Percentiles rank a stretch among this genome's conserved stretches.
These are phyloP conservation scores for Cinchona pubescens DNA, from an alignment of 257 asterid genomes.

Conservation along the genomic window DNA sequence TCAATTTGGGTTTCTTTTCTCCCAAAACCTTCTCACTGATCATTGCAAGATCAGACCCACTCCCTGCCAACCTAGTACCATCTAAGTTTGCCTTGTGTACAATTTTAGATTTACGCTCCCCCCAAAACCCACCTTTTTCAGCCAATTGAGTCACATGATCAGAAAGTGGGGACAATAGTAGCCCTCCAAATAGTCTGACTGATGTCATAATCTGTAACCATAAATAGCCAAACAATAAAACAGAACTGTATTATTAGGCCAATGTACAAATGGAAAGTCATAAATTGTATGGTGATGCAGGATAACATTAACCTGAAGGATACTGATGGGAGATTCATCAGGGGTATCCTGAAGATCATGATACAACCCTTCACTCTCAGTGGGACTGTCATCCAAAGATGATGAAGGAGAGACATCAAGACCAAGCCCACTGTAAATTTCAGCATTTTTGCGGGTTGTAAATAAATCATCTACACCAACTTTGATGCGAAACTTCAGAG, in stretches of 20 bases:
- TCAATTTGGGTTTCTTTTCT: conserved; percentile 40
- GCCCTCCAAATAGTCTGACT: conserved; percentile 36
- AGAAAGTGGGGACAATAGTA: conserved; percentile 74
- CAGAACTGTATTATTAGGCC: conserved; percentile 13
- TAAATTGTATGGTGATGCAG: conserved; percentile 17
- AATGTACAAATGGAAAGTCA: conserved; percentile 9
- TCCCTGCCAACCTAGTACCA: conserved; percentile 34
- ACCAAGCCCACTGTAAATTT: conserved; percentile 92
- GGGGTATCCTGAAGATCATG: conserved; percentile 42
- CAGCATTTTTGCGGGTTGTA: conserved; percentile 72
- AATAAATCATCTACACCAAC: conserved; percentile 73
- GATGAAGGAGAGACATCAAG: conserved; percentile 89
- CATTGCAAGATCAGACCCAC: conserved; percentile 51
- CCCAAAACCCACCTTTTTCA: conserved; percentile 41
- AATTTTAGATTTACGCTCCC: conserved; percentile 42
- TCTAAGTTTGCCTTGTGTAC: conserved; percentile 33
- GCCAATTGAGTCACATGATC: conserved; percentile 51
- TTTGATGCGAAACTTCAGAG: conserved; percentile 82
- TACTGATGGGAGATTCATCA: conserved; percentile 80
- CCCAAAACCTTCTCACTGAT: conserved; percentile 39
- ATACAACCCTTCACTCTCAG: conserved; percentile 51
- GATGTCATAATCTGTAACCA: conserved; percentile 83
- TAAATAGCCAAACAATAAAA: conserved; percentile 14
- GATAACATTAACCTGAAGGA: conserved; percentile 70
- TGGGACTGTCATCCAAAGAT: conserved; percentile 70